These are phyloP conservation scores for Penicillium vulpinum DNA, from an alignment of 2,329 filamentous ascomycete species.

Conservation along the genomic window DNA sequence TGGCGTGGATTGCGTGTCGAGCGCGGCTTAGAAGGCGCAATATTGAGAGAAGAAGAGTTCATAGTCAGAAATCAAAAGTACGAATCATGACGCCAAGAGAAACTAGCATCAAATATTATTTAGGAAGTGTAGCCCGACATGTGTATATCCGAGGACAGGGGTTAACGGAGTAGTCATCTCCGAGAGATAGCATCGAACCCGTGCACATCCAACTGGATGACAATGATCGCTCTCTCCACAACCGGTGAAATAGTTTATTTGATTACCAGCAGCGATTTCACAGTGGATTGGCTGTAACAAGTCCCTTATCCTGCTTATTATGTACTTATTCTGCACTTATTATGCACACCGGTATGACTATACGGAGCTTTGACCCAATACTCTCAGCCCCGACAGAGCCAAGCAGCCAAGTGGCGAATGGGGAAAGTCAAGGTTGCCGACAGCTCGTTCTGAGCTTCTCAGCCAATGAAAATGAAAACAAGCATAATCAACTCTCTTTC, in stretches of 20 bases:
- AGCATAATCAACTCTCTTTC: slow-evolving; percentile 2
- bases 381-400: background rate
- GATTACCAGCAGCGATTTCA: background rate
- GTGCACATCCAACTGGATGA: background rate
- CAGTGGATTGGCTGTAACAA: background rate
- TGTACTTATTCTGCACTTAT: background rate
- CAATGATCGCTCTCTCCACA: background rate
- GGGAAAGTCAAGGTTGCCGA: background rate
- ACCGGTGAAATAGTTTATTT: background rate
- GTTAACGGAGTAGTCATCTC: background rate
- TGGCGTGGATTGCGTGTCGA: slow-evolving; percentile 40
- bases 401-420: background rate
- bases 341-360: background rate
- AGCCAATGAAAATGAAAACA: slow-evolving; percentile 12
- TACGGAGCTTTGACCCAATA: background rate
- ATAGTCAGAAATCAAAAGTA: background rate
- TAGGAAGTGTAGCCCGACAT: background rate
- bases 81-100: background rate
- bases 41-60: background rate
- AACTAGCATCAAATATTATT: background rate
- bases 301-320: background rate
- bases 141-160: background rate
- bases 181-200: too few species aligned
- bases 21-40: background rate
- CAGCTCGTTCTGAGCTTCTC: background rate